A percentile compares a stretch with the other conserved stretches of the same genome.
Conservation (phyloP, 352 stramenopile genomes). For the Globisporangium paddicum region DNA sequence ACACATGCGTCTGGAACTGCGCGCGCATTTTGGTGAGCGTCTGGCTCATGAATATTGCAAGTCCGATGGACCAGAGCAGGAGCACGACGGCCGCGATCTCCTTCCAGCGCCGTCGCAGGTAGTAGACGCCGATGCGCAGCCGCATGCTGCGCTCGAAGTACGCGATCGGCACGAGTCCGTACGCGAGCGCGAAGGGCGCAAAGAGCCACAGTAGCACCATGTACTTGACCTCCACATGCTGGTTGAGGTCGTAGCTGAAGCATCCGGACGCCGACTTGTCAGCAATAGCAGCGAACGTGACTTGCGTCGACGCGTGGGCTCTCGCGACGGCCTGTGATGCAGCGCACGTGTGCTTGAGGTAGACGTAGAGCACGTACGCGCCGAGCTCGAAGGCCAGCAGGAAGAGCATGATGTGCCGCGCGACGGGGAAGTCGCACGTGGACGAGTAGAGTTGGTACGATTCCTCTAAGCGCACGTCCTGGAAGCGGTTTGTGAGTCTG, state of each 20-base stretch:
- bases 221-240: conserved; percentile 26
- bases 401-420: conserved; percentile 52
- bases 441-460: conserved; percentile 81
- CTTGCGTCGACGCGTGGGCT: background rate
- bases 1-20: conserved; percentile 37
- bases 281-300: background rate
- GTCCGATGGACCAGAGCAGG: conserved; percentile 56
- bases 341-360: conserved; percentile 30
- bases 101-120: conserved; percentile 73
- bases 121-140: conserved; percentile 68
- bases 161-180: conserved; percentile 57
- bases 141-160: conserved; percentile 66
- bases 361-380: conserved; percentile 48
- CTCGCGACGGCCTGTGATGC: conserved; percentile 12
- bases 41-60: conserved; percentile 61
- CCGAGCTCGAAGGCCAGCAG: conserved; percentile 51
- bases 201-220: conserved; percentile 54
- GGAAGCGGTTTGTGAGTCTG: conserved; percentile 63
- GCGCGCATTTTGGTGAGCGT: conserved; percentile 38
- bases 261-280: conserved; percentile 10
- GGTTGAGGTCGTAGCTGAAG: conserved; percentile 24
- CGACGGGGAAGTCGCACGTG: conserved; percentile 57
- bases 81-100: conserved; percentile 59
- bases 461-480: conserved; percentile 61
- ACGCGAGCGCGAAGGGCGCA: conserved; percentile 53